Conservation (phyloP, 441 rosid genomes). For the Populus hybrid region DNA sequence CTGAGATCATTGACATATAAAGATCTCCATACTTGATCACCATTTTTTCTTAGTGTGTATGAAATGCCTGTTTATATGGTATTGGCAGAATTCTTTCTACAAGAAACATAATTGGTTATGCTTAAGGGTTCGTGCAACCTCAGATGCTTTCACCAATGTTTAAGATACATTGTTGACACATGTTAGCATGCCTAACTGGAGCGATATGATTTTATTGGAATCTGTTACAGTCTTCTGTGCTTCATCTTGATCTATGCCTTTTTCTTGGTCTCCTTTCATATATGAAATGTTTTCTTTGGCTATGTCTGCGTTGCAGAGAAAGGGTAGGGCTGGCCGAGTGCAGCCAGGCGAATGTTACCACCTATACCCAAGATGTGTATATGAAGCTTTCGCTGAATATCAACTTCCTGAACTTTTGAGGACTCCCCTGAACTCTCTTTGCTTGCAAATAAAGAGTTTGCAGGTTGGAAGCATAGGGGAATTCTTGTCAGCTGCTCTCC, state of each 20-base stretch:
- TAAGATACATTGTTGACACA: not conserved
- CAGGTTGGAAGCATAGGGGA: slow-evolving; percentile 88
- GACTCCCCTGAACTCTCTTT: slow-evolving; percentile 97
- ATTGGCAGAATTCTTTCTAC: slow-evolving; percentile 1
- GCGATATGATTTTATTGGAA: not conserved
- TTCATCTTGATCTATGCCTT: slow-evolving; percentile 8
- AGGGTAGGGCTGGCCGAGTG: slow-evolving; percentile 98
- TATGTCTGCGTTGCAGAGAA: slow-evolving; percentile 54
- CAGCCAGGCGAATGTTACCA: slow-evolving; percentile 97
- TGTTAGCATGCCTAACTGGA: not conserved
- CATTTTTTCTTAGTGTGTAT: not conserved
- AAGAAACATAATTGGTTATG: not conserved
- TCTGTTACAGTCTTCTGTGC: slow-evolving; percentile 10
- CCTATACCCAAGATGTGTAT: slow-evolving; percentile 84
- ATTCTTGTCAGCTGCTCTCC: slow-evolving; percentile 94
- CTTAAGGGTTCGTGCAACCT: not conserved
- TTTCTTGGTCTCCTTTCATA: slow-evolving; percentile 7
- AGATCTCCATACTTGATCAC: not conserved
- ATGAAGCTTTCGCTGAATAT: slow-evolving; percentile 93
- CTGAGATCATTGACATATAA: not conserved
- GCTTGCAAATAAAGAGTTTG: slow-evolving; percentile 97
- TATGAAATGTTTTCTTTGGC: slow-evolving; percentile 19
- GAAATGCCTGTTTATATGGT: not conserved
- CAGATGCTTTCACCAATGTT: not conserved
- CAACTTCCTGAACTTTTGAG: slow-evolving; percentile 99